Evolutionary conservation across 176 grass and related monocot genomes (phyloP), one percentile per base, ranked within the genome.

Genomic region (Elaeis guineensis): DNA sequence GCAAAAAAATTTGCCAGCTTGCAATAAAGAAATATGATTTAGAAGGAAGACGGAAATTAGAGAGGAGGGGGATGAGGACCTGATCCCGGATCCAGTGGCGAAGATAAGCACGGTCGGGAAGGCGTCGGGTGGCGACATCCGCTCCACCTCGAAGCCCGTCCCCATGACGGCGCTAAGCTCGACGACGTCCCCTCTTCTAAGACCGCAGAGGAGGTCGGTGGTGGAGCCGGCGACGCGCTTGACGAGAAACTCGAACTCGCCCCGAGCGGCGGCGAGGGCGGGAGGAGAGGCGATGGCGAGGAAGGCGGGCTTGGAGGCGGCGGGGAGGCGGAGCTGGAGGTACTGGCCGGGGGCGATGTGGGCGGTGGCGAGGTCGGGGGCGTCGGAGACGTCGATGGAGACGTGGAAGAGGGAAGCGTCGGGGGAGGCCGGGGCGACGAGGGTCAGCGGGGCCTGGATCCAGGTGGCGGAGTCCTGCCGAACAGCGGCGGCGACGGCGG

Each of bases 61-160:
- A 44, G 11, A 0, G 9, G 11, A 2, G 35, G 35, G 35, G 14
- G 35, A 44, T 14, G 35, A 44, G 4, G 3, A 94, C 89, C 89
- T 97, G 2, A 97, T 97, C 59, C 87, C 92, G 2, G 87, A 88
- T 73, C 92, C 87, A 7, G 91, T 79, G 4, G 92, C 92, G 24
- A 97, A 97, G 62, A 97, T 72, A 25, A 97, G 59, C 19, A 97
- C 59, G 4, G 81, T 70, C 24, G 70, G 51, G 15, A 75, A 80
- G 6, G 64, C 75, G 24, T 80, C 78, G 6, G 83, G 53, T 17
- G 71, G 74, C 53, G 64, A 75, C 5, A 96, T 76, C 80, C 59
- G 55, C 18, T 78, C 64, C 23, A 97, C 59, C n/a, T 67, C 65
- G 72, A 91, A 97, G 15, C 92, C 87, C 26, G 73, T 80, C 5